These are phyloP conservation scores for Jamesozyma piceae DNA, from an alignment of 805 yeast genomes.

Conservation along the genomic window DNA sequence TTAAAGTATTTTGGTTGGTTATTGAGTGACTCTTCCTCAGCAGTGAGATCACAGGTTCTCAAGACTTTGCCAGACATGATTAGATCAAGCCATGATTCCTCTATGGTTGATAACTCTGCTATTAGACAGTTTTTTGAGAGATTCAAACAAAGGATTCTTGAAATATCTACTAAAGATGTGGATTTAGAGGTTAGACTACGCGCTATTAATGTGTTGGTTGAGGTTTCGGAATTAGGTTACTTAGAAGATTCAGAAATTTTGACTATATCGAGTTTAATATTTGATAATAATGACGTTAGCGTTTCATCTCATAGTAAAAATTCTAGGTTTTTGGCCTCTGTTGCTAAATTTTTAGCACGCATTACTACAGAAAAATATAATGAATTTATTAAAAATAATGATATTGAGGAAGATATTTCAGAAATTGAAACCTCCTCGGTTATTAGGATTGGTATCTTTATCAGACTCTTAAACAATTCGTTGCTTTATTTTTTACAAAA, in stretches of 20 bases:
- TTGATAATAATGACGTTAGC: constrained; percentile 29
- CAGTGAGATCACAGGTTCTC: constrained; percentile 58
- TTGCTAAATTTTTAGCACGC: constrained; percentile 44
- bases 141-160: constrained; percentile 55
- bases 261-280: constrained; percentile 37
- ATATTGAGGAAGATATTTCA: constrained; percentile 9
- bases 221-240: constrained; percentile 51
- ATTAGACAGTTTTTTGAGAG: constrained; percentile 72
- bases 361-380: constrained; percentile 35
- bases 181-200: constrained; percentile 46
- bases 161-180: constrained; percentile 48
- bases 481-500: constrained; percentile 13
- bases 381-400: constrained; percentile 31
- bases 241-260: constrained; percentile 49
- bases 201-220: constrained; percentile 44
- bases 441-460: constrained; percentile 20
- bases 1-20: constrained; percentile 79
- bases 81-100: constrained; percentile 20
- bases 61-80: constrained; percentile 40
- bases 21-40: constrained; percentile 55
- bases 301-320: constrained; percentile 27
- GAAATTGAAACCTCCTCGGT: constrained; percentile 12
- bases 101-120: constrained; percentile 43
- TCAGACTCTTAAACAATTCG: constrained; percentile 21
- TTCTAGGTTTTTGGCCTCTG: constrained; percentile 34